Conservation (phyloP, 805 yeast genomes). For the Yamadazyma ubonensis region DNA sequence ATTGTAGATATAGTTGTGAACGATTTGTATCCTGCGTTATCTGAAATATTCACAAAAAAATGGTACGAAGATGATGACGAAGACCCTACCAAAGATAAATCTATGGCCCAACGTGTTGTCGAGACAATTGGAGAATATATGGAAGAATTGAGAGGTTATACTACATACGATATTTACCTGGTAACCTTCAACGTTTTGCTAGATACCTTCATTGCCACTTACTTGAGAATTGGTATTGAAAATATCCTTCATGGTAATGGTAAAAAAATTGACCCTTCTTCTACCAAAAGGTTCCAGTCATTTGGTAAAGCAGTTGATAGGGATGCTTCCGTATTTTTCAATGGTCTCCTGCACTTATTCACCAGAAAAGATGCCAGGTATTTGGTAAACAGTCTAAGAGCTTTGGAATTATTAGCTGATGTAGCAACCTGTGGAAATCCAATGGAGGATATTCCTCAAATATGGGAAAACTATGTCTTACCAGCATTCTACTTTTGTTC, state of each 20-base stretch:
- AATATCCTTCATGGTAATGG: constrained; percentile 43
- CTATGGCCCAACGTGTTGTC: constrained; percentile 57
- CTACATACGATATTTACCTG: constrained; percentile 42
- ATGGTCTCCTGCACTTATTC: constrained; percentile 35
- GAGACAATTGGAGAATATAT: constrained; percentile 77
- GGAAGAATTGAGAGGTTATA: constrained; percentile 55
- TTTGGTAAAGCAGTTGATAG: constrained; percentile 39
- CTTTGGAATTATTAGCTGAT: constrained; percentile 40
- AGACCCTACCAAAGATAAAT: constrained; percentile 13
- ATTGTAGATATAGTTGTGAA: constrained; percentile 69
- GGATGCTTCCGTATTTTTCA: constrained; percentile 38
- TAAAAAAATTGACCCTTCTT: constrained; percentile 39
- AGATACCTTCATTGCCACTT: constrained; percentile 38
- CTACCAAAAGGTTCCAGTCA: constrained; percentile 34
- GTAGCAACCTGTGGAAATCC: constrained; percentile 41
- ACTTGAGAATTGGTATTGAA: constrained; percentile 40
- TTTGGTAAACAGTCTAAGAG: constrained; percentile 38
- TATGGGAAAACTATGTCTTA: constrained; percentile 60
- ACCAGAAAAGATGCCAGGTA: constrained; percentile 41
- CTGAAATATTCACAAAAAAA: constrained; percentile 58
- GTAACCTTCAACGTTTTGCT: constrained; percentile 38
- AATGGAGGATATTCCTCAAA: constrained; percentile 33
- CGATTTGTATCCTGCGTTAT: constrained; percentile 64
- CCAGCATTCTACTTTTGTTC: constrained; percentile 76
- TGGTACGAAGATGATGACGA: constrained; percentile 62